These are phyloP conservation scores for Sutorius eximius DNA, from an alignment of 1,284 basidiomycete genomes.

Conservation along the genomic window DNA sequence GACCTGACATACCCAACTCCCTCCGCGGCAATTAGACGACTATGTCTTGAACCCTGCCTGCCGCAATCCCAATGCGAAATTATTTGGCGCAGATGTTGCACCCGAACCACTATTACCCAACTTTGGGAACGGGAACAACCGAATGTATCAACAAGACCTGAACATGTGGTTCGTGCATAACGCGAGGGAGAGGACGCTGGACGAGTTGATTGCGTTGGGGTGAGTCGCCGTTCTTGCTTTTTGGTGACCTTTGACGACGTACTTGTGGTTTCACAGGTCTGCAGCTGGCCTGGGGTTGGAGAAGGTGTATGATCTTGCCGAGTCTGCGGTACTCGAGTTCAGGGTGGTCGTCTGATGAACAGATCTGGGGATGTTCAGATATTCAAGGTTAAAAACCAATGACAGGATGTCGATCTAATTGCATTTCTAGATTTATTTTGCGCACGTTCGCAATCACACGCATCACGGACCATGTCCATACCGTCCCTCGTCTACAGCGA, in stretches of 20 bases:
- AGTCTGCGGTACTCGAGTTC: conserved; percentile 29
- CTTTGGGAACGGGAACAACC: conserved; percentile 27
- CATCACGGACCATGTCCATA: not conserved
- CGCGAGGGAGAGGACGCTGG: conserved; percentile 26
- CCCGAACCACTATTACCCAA: conserved; percentile 33
- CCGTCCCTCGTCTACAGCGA: not conserved
- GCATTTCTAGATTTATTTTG: not conserved
- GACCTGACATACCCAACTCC: not conserved
- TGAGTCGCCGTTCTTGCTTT: conserved; percentile 3
- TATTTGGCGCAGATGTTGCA: conserved; percentile 16
- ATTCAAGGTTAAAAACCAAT: not conserved
- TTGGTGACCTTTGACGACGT: not conserved
- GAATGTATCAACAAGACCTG: conserved; percentile 31
- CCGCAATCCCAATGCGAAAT: conserved; percentile 2
- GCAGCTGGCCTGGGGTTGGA: conserved; percentile 24
- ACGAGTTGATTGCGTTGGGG: conserved; percentile 24
- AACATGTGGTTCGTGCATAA: conserved; percentile 31
- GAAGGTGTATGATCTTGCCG: conserved; percentile 28
- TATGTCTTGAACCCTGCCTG: conserved; percentile 15
- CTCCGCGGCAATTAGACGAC: conserved; percentile 16
- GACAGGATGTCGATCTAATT: not conserved
- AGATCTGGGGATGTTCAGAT: not conserved
- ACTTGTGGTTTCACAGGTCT: conserved; percentile 6
- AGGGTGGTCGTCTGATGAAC: conserved; percentile 15
- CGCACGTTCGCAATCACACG: not conserved